phyloP scores from a whole-genome alignment of 2,329 filamentous ascomycete genomes.

The Hawksworthiomyces lignivorus region DNA sequence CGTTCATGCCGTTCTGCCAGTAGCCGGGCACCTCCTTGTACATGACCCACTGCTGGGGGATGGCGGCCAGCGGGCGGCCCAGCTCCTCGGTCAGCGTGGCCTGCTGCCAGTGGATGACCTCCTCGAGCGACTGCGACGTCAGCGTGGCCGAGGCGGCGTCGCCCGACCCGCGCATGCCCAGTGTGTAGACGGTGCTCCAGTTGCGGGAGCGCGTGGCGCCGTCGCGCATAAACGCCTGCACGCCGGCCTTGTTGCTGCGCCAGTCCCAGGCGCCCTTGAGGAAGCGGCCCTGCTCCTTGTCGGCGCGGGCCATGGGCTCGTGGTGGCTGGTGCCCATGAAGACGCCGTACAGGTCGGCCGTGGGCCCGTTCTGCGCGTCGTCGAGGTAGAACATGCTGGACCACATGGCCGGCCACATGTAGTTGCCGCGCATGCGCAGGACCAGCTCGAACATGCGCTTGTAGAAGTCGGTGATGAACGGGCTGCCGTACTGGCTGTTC shows the following conservation, averaged over 20 bases:
- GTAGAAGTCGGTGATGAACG: slow-evolving; percentile 42
- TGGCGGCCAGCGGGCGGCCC: slow-evolving; percentile 18
- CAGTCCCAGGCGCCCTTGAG: slow-evolving; percentile 45
- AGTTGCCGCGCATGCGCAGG: slow-evolving; percentile 47
- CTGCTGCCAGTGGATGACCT: too few species aligned
- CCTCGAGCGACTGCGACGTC: slow-evolving; percentile 10
- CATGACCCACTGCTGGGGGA: slow-evolving; percentile 51
- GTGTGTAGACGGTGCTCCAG: slow-evolving; percentile 46
- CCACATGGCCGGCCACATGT: slow-evolving; percentile 54
- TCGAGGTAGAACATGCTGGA: slow-evolving; percentile 49
- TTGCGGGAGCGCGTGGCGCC: slow-evolving; percentile 41
- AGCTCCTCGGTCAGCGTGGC: slow-evolving; percentile 11
- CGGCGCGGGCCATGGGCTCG: slow-evolving; percentile 49
- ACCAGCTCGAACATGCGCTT: slow-evolving; percentile 48
- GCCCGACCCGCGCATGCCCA: slow-evolving; percentile 45
- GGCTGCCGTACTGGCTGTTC: slow-evolving; percentile 18
- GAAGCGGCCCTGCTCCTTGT: slow-evolving; percentile 26
- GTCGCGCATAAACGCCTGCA: slow-evolving; percentile 44
- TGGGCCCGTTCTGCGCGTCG: slow-evolving; percentile 41
- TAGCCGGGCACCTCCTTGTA: slow-evolving; percentile 52
- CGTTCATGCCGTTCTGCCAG: slow-evolving; percentile 48
- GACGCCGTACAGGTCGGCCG: slow-evolving; percentile 48
- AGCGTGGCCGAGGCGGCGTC: slow-evolving; percentile 41
- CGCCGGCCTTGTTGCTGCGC: slow-evolving; percentile 43
- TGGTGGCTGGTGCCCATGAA: slow-evolving; percentile 53